Evolutionary conservation across 2,329 filamentous ascomycete genomes (phyloP), one percentile per base, ranked within the genome.

Genomic region (Botrytis paeoniae): DNA sequence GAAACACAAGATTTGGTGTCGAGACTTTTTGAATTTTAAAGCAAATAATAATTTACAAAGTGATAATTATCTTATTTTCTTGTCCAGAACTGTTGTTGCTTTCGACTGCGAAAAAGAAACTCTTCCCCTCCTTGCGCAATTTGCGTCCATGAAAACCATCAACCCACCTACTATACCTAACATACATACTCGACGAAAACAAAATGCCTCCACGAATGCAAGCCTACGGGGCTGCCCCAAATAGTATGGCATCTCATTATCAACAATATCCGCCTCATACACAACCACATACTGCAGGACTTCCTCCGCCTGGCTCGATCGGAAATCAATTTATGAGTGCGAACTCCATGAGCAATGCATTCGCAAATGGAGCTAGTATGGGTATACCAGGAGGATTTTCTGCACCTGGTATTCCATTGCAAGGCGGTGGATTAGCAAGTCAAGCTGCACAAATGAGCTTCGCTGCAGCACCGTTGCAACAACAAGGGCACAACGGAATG

Each of bases 361-460:
- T 87, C 4, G 85, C 87, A 41, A 83, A 83, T 62, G 83, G 83
- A 25, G 82, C 84, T 74, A 78, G 82, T 45, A 86, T 93, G 76
- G 87, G 87, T 69, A 84, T 90, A 73, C 87, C 86, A 68, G 88
- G 85, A 75, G 88, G 83, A 75, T 88, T 86, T 77, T 86, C 83
- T 75, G 87, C 86, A 63, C 90, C 90, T 76, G 87, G 86, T 41
- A 75, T 85, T 48, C 81, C 83, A 51, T 83, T 83, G 64, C 83
- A 85, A 71, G 86, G 86, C 37, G 85, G 85, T 73, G 93, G 94
- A 1, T 88, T 97, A 69, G 93, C 91, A 45, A 95, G 93, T 82
- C 93, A 97, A 82, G 94, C 93, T 75, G 94, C 93, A 74, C 90
- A 95, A 80, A 93, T 96, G 87, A 91, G 93, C 10, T 98, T 98